Conservation (phyloP, 306 rosid genomes). For the Lathyrus aphaca region DNA sequence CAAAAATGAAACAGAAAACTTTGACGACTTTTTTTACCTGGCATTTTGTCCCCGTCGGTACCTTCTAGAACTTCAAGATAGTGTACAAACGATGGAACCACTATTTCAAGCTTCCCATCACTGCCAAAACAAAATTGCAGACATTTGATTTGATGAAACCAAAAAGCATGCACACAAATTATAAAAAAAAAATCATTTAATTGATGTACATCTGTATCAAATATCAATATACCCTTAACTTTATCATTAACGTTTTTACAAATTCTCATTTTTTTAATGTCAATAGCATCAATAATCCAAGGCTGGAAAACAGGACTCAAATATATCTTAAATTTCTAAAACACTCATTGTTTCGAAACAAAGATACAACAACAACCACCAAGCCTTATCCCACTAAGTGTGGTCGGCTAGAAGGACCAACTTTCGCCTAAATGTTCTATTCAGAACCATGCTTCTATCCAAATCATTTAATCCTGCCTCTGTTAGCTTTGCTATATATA, state of each 20-base stretch:
- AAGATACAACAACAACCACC: background rate
- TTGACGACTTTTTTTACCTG: slow-evolving; percentile 57
- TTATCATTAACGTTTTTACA: background rate
- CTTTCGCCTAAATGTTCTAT: too few species aligned
- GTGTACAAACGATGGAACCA: slow-evolving; percentile 95
- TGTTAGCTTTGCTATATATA: too few species aligned
- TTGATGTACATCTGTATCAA: background rate
- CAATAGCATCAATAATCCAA: background rate
- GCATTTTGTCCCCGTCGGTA: slow-evolving; percentile 95
- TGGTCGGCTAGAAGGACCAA: too few species aligned
- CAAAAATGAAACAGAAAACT: slow-evolving; percentile 11
- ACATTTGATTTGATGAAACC: background rate
- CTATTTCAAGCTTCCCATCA: slow-evolving; percentile 97
- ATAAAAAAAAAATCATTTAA: background rate
- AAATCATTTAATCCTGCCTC: too few species aligned
- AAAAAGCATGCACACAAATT: background rate
- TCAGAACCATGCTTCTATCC: too few species aligned
- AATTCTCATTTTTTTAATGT: background rate
- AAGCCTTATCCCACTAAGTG: too few species aligned
- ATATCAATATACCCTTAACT: background rate
- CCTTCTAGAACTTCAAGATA: slow-evolving; percentile 98
- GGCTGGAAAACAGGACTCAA: background rate
- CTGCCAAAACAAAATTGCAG: slow-evolving; percentile 47
- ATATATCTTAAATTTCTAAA: background rate
- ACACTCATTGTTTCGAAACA: background rate